These are phyloP conservation scores for Veloporphyrellus conicus DNA, from an alignment of 1,284 basidiomycete species.

Conservation along the genomic window DNA sequence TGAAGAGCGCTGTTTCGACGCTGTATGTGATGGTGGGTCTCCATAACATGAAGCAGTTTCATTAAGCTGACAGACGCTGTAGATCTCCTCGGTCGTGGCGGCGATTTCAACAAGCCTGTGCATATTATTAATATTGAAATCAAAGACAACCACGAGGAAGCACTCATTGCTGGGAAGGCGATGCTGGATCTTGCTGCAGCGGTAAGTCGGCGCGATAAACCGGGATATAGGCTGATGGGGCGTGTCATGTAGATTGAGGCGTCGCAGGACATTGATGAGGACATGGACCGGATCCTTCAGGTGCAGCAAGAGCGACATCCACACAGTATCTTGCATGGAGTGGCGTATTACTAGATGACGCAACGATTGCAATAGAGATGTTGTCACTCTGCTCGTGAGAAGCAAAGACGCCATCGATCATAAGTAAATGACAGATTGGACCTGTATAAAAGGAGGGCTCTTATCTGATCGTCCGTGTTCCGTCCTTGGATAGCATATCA, in stretches of 20 bases:
- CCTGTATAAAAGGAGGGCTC: constrained; percentile 19
- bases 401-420: constrained; percentile 43
- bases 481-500: constrained; percentile 7
- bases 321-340: constrained; percentile 87
- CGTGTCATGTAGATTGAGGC: constrained; percentile 74
- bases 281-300: constrained; percentile 84
- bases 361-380: constrained; percentile 24
- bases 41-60: constrained; percentile 9
- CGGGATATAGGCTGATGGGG: constrained; percentile 15
- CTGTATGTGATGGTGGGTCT: constrained; percentile 89
- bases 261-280: constrained; percentile 83
- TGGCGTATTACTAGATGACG: constrained; percentile 73
- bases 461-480: constrained; percentile 5
- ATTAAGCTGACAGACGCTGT: constrained; percentile 13
- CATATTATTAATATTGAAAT: constrained; percentile 99
- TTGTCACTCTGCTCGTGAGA: constrained; percentile 36
- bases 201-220: constrained; percentile 47
- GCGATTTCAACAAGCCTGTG: constrained; percentile 90
- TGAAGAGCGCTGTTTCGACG: constrained; percentile 98
- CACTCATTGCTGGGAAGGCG: constrained; percentile 89
- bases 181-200: constrained; percentile 91
- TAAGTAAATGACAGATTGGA: background rate
- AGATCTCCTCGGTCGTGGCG: constrained; percentile 88
- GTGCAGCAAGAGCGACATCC: constrained; percentile 85
- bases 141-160: constrained; percentile 99